Evolutionary conservation across 2,329 filamentous ascomycete genomes (phyloP), one percentile per base, ranked within the genome.

Genomic region (Cercospora zeina): DNA sequence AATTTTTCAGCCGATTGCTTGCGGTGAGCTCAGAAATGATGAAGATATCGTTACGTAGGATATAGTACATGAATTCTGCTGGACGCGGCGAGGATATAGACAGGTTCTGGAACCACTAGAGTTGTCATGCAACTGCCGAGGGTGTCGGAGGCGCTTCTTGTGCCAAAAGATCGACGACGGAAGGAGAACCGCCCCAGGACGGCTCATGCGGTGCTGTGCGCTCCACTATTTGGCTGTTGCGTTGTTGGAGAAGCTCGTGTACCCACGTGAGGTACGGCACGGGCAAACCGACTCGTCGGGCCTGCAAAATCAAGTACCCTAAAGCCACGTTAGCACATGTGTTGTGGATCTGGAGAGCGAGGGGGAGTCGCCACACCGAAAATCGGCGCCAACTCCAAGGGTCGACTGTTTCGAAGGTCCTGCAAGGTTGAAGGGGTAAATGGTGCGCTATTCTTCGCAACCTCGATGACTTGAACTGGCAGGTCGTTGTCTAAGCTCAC

Each of bases 341-440:
- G 49, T 30, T 34, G 49, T 33, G 31, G 49, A 53, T 2, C 49
- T 53, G 49, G 7, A 33, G 49, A 53, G n/a, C 3, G 10, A 53
- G 27, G 31, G 45, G 13, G 8, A 16, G 14, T 11, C 11, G 51
- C 62, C 42, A 61, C 64, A 69, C 69, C 69, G 47, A 66, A 69
- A 2, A 71, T 59, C 2, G 67, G 64, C 9, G 64, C 65, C 11
- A 71, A 33, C 16, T 70, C 68, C 65, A 71, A 67, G 4, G 67
- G 69, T 36, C 62, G 64, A 14, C 54, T 55, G 16, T 45, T 62
- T n/a, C 68, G 60, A 21, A 64, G 66, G 45, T 71, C 69, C 50
- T 71, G 68, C 30, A 71, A 61, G 56, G 65, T 71, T 4, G 69
- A 71, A 2, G 69, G 68, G 2, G 62, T 63, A 34, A 71, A 56